Conservation (phyloP, 108 stramenopile species). For the Pseudonitzschia multistriata region DNA sequence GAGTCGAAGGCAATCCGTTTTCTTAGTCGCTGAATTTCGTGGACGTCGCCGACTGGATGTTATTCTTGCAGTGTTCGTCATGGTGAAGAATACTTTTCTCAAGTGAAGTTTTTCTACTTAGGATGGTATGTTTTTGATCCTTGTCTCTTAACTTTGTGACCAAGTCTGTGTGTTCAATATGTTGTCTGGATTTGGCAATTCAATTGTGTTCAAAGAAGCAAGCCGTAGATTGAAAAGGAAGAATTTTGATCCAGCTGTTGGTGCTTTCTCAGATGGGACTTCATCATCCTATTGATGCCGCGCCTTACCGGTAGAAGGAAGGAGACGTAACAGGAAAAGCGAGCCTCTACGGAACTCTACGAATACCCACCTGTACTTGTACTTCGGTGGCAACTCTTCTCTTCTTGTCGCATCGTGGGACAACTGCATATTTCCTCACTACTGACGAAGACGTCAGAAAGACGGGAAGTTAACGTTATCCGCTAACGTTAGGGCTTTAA, state of each 20-base stretch:
- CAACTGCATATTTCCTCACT: not conserved
- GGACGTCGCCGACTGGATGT: not conserved
- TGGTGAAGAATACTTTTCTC: not conserved
- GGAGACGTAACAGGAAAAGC: too few species aligned
- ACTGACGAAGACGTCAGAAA: slow-evolving; percentile 4
- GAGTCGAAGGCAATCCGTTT: not conserved
- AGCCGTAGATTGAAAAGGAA: not conserved
- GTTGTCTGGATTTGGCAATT: not conserved
- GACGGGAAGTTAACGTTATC: not conserved
- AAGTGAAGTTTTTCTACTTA: too few species aligned
- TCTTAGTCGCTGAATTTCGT: not conserved
- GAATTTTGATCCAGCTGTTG: slow-evolving; percentile 11
- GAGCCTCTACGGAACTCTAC: too few species aligned
- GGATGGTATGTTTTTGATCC: too few species aligned
- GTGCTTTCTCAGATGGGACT: slow-evolving; percentile 3
- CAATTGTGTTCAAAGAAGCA: not conserved
- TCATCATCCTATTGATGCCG: not conserved
- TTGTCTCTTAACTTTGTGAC: too few species aligned
- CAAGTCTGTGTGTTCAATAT: too few species aligned
- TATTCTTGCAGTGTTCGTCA: not conserved
- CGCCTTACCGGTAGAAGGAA: too few species aligned
- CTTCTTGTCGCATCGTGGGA: not conserved
- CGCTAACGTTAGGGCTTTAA: not conserved
- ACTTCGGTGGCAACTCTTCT: slow-evolving; percentile 1
- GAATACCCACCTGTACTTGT: not conserved